Evolutionary conservation across 306 rosid species (phyloP).

Genomic region (Lupinus albus): DNA sequence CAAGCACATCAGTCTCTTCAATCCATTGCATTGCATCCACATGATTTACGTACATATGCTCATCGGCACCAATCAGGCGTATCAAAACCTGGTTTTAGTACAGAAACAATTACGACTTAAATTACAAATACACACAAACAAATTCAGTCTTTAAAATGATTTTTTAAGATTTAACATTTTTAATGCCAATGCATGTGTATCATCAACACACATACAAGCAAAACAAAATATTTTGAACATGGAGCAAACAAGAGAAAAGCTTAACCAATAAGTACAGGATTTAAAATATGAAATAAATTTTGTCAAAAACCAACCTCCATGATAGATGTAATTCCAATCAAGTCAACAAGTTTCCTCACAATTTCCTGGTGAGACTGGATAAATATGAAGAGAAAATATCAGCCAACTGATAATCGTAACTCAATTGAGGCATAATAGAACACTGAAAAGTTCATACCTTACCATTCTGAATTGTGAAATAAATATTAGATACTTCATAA

Average conservation of each 20-base stretch:
- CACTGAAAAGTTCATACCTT: neutral
- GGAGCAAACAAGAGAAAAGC: constrained; percentile 35
- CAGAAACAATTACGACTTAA: constrained; percentile 18
- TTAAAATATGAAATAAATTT: constrained; percentile 36
- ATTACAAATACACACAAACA: constrained; percentile 22
- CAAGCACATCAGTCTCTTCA: constrained; percentile 82
- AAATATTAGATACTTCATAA: neutral
- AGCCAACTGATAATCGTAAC: constrained; percentile 35
- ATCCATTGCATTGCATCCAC: constrained; percentile 90
- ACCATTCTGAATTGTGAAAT: constrained; percentile 1
- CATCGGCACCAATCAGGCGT: constrained; percentile 97
- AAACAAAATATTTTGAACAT: constrained; percentile 18
- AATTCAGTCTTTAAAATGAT: constrained; percentile 1
- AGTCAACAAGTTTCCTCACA: constrained; percentile 85
- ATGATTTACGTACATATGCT: constrained; percentile 82
- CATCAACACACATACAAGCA: constrained; percentile 14
- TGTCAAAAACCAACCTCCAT: constrained; percentile 84
- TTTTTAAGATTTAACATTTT: neutral
- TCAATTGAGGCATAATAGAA: constrained; percentile 12
- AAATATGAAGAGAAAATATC: constrained; percentile 32
- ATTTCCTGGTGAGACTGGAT: constrained; percentile 81
- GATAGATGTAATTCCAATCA: constrained; percentile 96
- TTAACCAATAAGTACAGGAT: constrained; percentile 30
- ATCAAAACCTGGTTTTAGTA: constrained; percentile 71
- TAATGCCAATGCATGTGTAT: neutral